phyloP scores from a whole-genome alignment of 495 filamentous ascomycete species.

The Penicillium cosmopolitanum region DNA sequence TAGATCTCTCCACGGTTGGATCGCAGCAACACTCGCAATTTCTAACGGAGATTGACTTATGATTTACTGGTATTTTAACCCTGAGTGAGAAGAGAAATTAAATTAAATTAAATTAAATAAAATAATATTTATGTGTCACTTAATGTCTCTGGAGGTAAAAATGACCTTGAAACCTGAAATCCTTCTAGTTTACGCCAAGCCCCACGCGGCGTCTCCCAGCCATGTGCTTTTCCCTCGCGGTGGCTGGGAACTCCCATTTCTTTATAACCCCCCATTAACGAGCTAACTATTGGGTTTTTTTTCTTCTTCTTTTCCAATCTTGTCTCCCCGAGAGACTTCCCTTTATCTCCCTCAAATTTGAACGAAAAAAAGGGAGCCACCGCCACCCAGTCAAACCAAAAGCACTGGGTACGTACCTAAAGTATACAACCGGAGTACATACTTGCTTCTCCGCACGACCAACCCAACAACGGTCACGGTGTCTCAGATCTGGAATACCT shows the following conservation, averaged over 20 bases:
- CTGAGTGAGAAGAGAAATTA: not conserved
- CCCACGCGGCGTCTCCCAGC: not conserved
- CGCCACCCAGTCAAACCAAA: not conserved
- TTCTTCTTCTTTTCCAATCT: slow-evolving; percentile 12
- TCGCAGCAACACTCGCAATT: not conserved
- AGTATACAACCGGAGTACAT: not conserved
- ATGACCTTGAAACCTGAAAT: not conserved
- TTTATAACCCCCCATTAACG: slow-evolving; percentile 19
- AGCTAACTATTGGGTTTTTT: slow-evolving; percentile 13
- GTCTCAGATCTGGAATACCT: too few species aligned
- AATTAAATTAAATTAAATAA: too few species aligned
- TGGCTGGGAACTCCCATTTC: slow-evolving; percentile 29
- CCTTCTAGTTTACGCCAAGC: not conserved
- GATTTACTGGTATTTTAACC: not conserved
- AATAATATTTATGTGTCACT: too few species aligned
- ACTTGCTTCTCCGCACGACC: too few species aligned
- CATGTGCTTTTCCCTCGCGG: slow-evolving; percentile 1
- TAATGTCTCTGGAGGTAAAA: not conserved
- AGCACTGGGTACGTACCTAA: too few species aligned
- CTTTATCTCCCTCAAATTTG: not conserved
- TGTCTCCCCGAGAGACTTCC: slow-evolving; percentile 11
- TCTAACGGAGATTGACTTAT: too few species aligned
- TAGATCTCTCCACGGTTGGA: not conserved
- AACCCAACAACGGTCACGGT: too few species aligned
- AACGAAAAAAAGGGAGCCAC: not conserved